These are phyloP conservation scores for Erythrobasidium hasegawianum DNA, from an alignment of 1,284 basidiomycete genomes.

Conservation along the genomic window DNA sequence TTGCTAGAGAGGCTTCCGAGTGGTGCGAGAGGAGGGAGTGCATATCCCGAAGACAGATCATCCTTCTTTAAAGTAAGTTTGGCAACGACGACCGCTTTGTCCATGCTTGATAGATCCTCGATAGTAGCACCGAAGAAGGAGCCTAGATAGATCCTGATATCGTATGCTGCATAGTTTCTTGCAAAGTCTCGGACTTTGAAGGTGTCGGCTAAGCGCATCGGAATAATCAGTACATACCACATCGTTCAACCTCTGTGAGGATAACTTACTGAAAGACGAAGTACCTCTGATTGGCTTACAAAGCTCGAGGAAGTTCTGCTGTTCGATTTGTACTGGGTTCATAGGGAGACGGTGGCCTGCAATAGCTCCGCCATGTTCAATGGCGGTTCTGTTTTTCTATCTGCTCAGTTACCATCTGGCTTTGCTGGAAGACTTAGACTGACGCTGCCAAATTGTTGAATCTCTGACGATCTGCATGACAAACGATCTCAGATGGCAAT, in stretches of 20 bases:
- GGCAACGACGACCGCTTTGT: constrained; percentile 13
- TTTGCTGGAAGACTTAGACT: neutral
- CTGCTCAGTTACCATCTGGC: too few relatives aligned
- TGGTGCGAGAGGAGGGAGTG: neutral
- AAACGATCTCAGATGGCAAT: neutral
- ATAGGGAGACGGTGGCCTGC: neutral
- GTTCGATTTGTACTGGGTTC: neutral
- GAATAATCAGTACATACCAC: neutral
- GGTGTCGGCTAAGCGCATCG: neutral
- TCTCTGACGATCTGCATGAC: neutral
- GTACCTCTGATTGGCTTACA: neutral
- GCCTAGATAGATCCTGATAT: constrained; percentile 14
- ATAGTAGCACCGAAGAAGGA: constrained; percentile 11
- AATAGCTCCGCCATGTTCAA: neutral
- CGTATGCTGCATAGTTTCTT: neutral
- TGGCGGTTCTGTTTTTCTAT: neutral
- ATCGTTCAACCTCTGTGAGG: too few relatives aligned
- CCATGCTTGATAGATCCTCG: neutral
- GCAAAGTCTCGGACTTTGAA: constrained; percentile 2
- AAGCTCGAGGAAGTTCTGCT: neutral
- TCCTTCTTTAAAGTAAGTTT: neutral
- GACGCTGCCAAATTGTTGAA: neutral
- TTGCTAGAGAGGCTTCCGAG: too few relatives aligned
- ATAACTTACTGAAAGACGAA: neutral
- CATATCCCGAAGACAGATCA: neutral